Percentiles rank a stretch among this genome's conserved stretches.
phyloP scores from a whole-genome alignment of 2,329 filamentous ascomycete genomes.

The Pseudogymnoascus sp. region DNA sequence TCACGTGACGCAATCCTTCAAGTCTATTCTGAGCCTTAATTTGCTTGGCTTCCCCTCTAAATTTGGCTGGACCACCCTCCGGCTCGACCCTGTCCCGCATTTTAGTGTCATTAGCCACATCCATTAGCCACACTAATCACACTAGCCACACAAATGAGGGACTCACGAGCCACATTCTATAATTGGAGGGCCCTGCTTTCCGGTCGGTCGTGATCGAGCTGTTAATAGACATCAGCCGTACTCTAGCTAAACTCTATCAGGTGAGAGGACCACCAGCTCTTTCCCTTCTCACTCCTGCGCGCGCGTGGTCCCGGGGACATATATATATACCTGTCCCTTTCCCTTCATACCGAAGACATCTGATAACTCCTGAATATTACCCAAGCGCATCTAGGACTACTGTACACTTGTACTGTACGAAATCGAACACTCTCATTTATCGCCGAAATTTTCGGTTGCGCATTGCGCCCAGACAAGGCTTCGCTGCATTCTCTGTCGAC shows the following conservation, averaged over 20 bases:
- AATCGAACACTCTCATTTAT: not conserved
- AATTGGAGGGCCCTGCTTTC: not conserved
- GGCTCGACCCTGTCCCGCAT: constrained; percentile 4
- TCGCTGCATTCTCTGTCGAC: not conserved
- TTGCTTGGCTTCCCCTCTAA: not conserved
- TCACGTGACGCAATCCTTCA: not conserved
- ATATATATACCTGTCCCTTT: constrained; percentile 2
- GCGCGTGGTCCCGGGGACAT: not conserved
- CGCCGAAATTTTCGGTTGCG: not conserved
- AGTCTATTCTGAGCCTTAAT: not conserved
- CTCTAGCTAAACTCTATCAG: not conserved
- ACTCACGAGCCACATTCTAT: constrained; percentile 6
- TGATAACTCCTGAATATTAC: not conserved
- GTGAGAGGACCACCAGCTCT: constrained; percentile 5
- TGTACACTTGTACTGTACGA: not conserved
- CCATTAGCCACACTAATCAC: not conserved
- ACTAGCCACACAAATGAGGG: not conserved
- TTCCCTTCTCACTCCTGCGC: not conserved
- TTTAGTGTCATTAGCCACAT: constrained; percentile 1
- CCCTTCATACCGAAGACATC: not conserved
- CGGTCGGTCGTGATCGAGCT: not conserved
- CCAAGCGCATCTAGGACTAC: not conserved
- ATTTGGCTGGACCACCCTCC: not conserved
- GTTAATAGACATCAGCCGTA: not conserved
- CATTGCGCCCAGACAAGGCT: constrained; percentile 5